Base-by-base conservation (phyloP, 1,284 basidiomycete genomes). In the Rhodofomes roseus region DNA sequence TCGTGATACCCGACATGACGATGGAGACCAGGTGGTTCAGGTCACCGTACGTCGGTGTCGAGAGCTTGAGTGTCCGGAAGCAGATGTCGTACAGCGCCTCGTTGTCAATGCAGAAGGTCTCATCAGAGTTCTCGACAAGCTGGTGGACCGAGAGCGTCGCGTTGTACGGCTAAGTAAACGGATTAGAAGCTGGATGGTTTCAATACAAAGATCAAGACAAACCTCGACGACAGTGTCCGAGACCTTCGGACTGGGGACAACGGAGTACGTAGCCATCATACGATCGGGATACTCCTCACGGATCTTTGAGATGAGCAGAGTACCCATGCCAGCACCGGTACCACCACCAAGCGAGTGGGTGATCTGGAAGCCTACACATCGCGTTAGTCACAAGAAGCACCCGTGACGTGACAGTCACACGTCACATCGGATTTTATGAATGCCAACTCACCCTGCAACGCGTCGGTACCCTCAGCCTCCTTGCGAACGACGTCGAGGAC, bases 51-150 rank as follows among this genome's bases (percentile, higher is more conserved):
- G 93, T 95, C 36, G 96, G 96, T 51, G 93, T 93, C 54, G 88
- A 86, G 63, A 97, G 86, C 82, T 98, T 98, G 73, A 98, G 85
- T 51, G 96, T 97, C 70, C 93, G 86, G 87, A 96, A 95, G 81
- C 95, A 97, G 72, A 98, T 98, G 73, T 98, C 95, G 79, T 97
- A 97, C 60, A 98, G 87, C 37, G 96, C 96, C 77, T 98, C 96
- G 77, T 98, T 98, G 77, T 98, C 96, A 69, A 97, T 91, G 74
- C 93, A 96, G 83, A 96, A 95, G 16, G 94, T 95, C 74, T 96
- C 87, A 72, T 98, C 96, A 50, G 93, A 94, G 81, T 96, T 95
- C 77, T 98, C 96, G 54, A 97, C 92, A 31, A 98, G 86, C 77
- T 97, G 95, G 75, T 98, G 93, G 44, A 96, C 89, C 48, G 95